A percentile compares a stretch with the other conserved stretches of the same genome.
phyloP scores from a whole-genome alignment of 345 rosid genomes.

The Viola odorata region DNA sequence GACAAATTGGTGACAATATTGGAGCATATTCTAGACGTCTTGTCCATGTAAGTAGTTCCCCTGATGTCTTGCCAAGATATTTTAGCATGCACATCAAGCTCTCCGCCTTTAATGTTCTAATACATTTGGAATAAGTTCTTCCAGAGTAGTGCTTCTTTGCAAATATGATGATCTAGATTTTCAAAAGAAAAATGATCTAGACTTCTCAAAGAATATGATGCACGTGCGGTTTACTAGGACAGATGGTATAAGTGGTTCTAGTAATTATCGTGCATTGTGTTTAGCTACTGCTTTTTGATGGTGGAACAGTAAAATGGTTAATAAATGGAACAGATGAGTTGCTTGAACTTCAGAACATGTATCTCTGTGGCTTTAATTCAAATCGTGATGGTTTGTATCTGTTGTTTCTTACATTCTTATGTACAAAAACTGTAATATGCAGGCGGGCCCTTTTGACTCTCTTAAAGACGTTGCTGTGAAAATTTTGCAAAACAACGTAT shows the following conservation, averaged over 20 bases:
- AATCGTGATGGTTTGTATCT: neutral
- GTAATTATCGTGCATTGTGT: neutral
- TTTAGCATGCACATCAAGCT: constrained; percentile 5
- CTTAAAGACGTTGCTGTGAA: constrained; percentile 76
- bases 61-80: constrained; percentile 6
- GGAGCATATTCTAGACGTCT: constrained; percentile 44
- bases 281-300: constrained; percentile 5
- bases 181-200: neutral
- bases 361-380: neutral
- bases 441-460: constrained; percentile 91
- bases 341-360: neutral
- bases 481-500: constrained; percentile 71
- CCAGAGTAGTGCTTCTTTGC: neutral
- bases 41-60: constrained; percentile 46
- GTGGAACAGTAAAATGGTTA: neutral
- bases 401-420: neutral
- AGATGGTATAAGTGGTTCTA: neutral
- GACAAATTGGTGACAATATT: constrained; percentile 65
- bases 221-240: neutral
- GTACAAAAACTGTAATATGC: constrained; percentile 20
- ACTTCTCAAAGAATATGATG: neutral
- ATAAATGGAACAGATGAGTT: neutral
- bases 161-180: neutral
- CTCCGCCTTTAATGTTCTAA: neutral
- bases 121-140: neutral